Conservation (phyloP, 305 asterid species). For the Rubia balearica region DNA sequence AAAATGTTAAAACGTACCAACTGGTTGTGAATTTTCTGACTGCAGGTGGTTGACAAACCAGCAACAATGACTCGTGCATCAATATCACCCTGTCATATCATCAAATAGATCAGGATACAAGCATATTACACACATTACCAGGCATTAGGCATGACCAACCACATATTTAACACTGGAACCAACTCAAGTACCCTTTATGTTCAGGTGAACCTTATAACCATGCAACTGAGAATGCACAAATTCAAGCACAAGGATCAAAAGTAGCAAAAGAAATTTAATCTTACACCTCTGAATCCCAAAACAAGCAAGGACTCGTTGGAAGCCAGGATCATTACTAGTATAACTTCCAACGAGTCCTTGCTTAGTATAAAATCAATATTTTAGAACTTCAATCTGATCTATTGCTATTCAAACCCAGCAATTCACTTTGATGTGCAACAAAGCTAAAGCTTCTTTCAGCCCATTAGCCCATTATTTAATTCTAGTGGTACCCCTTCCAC, state of each 20-base stretch:
- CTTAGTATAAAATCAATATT: background rate
- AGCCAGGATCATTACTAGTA: background rate
- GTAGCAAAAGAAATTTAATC: background rate
- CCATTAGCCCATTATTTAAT: background rate
- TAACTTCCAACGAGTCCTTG: background rate
- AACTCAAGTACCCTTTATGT: background rate
- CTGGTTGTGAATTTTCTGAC: slow-evolving; percentile 99
- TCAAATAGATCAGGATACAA: slow-evolving; percentile 4
- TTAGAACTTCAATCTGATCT: background rate
- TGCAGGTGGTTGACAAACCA: slow-evolving; percentile 88
- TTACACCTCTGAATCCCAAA: background rate
- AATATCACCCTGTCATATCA: slow-evolving; percentile 50
- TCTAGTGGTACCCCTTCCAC: background rate
- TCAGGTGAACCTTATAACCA: background rate
- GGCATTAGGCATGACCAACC: background rate
- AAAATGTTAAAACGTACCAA: slow-evolving; percentile 38
- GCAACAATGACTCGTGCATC: slow-evolving; percentile 79
- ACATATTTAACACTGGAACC: background rate
- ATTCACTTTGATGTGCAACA: background rate
- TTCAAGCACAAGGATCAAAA: slow-evolving; percentile 1
- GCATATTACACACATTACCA: background rate
- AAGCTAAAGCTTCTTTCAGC: background rate
- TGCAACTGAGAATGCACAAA: background rate
- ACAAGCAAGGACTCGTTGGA: background rate
- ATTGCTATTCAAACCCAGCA: background rate